Conservation (phyloP, 305 asterid genomes). For the Fraxinus angustifolia region DNA sequence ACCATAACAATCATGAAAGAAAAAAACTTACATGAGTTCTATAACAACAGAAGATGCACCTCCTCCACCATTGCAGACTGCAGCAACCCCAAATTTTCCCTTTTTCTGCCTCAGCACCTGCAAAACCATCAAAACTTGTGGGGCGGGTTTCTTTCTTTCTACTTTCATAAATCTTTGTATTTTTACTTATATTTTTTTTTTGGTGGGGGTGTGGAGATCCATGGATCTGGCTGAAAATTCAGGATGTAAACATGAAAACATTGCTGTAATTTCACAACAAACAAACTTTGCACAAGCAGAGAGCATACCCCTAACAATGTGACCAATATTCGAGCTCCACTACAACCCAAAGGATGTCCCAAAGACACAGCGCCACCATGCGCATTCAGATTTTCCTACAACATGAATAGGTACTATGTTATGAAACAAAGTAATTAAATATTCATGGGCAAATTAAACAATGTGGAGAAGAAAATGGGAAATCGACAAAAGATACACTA, state of each 20-base stretch:
- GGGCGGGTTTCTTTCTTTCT: not conserved
- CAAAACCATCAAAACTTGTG: conserved; percentile 16
- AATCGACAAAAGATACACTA: not conserved
- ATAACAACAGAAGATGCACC: conserved; percentile 91
- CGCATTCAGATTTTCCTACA: conserved; percentile 63
- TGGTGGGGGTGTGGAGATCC: not conserved
- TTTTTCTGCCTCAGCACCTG: conserved; percentile 73
- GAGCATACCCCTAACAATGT: conserved; percentile 71
- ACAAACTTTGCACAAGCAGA: conserved; percentile 8
- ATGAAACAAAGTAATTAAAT: conserved; percentile 11
- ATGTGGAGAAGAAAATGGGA: not conserved
- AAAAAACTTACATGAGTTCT: conserved; percentile 49
- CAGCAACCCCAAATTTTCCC: conserved; percentile 80
- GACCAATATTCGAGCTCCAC: conserved; percentile 92
- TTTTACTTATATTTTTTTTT: not conserved
- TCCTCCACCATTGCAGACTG: conserved; percentile 95
- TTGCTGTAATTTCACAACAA: not conserved
- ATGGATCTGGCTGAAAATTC: conserved; percentile 1
- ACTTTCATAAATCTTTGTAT: not conserved
- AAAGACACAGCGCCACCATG: conserved; percentile 93
- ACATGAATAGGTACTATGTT: conserved; percentile 6
- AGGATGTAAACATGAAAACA: conserved; percentile 5
- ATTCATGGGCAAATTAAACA: not conserved
- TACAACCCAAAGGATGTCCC: conserved; percentile 95
- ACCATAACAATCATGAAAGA: conserved; percentile 29